phyloP scores from a whole-genome alignment of 176 grass and related monocot genomes.

The Rhynchospora pubera region DNA sequence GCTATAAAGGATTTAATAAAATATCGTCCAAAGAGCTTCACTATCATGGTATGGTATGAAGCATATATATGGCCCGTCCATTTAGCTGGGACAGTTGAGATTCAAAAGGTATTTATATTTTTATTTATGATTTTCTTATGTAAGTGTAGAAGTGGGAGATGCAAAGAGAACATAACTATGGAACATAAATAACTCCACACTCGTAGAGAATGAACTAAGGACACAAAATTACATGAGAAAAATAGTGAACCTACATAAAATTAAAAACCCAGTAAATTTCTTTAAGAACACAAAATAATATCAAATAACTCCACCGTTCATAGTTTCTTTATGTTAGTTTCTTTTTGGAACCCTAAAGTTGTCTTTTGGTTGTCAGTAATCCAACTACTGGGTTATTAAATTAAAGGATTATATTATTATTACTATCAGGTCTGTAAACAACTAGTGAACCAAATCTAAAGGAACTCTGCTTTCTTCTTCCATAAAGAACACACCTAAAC shows the following conservation, averaged over 20 bases:
- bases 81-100: neutral
- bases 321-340: neutral
- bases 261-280: too few species aligned
- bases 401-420: constrained; percentile 16
- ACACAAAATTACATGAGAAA: neutral
- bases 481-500: neutral
- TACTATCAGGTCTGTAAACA: constrained; percentile 11
- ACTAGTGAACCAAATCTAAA: constrained; percentile 19
- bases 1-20: neutral
- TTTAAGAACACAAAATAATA: too few species aligned
- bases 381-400: neutral
- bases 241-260: neutral
- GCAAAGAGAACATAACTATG: neutral
- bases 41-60: neutral
- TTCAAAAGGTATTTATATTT: neutral
- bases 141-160: neutral
- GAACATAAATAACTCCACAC: neutral
- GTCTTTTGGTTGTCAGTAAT: constrained; percentile 4
- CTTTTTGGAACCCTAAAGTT: constrained; percentile 26
- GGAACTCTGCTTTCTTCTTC: neutral
- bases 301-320: too few species aligned
- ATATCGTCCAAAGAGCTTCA: neutral
- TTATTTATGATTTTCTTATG: neutral
- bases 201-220: neutral
- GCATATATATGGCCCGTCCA: neutral